Evolutionary conservation across 2,329 filamentous ascomycete species (phyloP).

Genomic region (Cercospora citrullina): DNA sequence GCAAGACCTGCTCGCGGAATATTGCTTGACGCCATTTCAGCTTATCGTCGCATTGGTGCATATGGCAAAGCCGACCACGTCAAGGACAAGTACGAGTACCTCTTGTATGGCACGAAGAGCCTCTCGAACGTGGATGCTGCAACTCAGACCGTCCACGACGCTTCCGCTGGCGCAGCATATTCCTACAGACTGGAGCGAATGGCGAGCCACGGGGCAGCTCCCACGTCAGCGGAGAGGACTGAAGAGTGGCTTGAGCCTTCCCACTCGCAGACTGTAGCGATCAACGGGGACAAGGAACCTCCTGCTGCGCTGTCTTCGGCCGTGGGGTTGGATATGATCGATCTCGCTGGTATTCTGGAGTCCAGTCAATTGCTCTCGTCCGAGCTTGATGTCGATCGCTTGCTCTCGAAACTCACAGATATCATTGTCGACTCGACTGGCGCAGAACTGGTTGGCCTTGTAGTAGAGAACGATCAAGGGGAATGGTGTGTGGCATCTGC

Average conservation of each 20-base stretch:
- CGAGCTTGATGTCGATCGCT: slow-evolving; percentile 70
- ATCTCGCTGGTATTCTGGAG: slow-evolving; percentile 74
- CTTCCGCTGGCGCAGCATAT: slow-evolving; percentile 45
- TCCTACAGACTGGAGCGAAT: slow-evolving; percentile 48
- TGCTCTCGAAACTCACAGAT: slow-evolving; percentile 78
- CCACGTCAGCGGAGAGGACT: slow-evolving; percentile 49
- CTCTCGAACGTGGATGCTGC: slow-evolving; percentile 61
- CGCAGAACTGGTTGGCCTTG: slow-evolving; percentile 70
- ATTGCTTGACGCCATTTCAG: slow-evolving; percentile 64
- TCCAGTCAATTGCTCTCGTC: slow-evolving; percentile 79
- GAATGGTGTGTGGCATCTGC: slow-evolving; percentile 73
- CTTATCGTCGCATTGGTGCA: slow-evolving; percentile 70
- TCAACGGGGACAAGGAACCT: slow-evolving; percentile 38
- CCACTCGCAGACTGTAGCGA: slow-evolving; percentile 31
- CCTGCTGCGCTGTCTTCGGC: slow-evolving; percentile 55
- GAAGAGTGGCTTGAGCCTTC: slow-evolving; percentile 51
- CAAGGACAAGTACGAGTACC: slow-evolving; percentile 65
- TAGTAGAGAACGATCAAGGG: slow-evolving; percentile 67
- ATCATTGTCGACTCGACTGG: slow-evolving; percentile 78
- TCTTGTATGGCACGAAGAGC: slow-evolving; percentile 64
- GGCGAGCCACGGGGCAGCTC: slow-evolving; percentile 42
- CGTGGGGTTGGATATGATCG: slow-evolving; percentile 72
- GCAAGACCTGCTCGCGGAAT: slow-evolving; percentile 68
- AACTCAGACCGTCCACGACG: slow-evolving; percentile 68
- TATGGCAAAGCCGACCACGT: slow-evolving; percentile 68